phyloP scores from a whole-genome alignment of 192 early-diverging fungal species.

The Rhizoclosmatium sp. region DNA sequence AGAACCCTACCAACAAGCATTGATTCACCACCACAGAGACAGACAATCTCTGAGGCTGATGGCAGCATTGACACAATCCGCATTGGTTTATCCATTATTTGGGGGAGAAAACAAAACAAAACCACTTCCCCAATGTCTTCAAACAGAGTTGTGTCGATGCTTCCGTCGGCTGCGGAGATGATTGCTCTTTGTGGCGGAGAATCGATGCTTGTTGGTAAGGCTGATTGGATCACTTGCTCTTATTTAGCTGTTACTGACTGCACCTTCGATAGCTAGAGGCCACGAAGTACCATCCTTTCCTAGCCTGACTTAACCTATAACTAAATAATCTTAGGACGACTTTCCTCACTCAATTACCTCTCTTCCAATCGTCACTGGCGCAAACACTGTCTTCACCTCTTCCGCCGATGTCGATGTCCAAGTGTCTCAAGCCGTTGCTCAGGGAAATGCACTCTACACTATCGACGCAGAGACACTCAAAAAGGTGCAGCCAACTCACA shows the following conservation, averaged over 20 bases:
- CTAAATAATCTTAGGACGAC: constrained; percentile 36
- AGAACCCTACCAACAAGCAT: constrained; percentile 47
- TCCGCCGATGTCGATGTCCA: constrained; percentile 55
- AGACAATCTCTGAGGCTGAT: constrained; percentile 57
- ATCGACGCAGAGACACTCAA: constrained; percentile 48
- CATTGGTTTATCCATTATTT: constrained; percentile 3
- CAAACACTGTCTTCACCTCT: constrained; percentile 57
- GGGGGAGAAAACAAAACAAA: too few relatives aligned
- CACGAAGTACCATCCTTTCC: constrained; percentile 6
- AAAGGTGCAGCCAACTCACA: constrained; percentile 51
- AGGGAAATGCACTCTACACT: constrained; percentile 57
- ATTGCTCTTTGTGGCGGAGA: constrained; percentile 49
- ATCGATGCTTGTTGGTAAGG: constrained; percentile 51
- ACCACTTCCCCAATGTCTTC: too few relatives aligned
- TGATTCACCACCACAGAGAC: constrained; percentile 43
- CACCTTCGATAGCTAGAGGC: neutral
- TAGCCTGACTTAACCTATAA: too few relatives aligned
- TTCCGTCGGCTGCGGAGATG: constrained; percentile 58
- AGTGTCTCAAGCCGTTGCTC: constrained; percentile 48
- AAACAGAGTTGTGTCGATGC: constrained; percentile 44
- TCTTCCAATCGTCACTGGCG: constrained; percentile 58
- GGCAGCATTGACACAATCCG: constrained; percentile 53
- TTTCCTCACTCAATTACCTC: constrained; percentile 48
- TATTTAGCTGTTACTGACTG: neutral
- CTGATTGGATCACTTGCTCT: constrained; percentile 41